Evolutionary conservation across 1,284 basidiomycete genomes (phyloP), one percentile per base, ranked within the genome.

Genomic region (Neolentinus lepideus): DNA sequence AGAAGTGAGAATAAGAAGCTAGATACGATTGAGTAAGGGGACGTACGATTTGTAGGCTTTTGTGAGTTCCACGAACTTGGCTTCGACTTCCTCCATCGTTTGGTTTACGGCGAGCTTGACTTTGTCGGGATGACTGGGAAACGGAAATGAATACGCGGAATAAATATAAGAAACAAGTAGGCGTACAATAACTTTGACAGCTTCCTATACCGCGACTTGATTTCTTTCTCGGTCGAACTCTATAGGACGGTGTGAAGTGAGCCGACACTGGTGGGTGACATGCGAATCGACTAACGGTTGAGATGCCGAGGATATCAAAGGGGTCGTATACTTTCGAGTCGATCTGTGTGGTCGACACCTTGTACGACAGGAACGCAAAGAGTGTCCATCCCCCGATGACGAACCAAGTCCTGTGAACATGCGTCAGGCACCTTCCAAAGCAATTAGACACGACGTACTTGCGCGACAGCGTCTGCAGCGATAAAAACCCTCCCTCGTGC

Each of bases 1-100:
- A 21, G 43, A 46, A 19, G 19, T 46, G 19, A 19, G 43, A 16
- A 19, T 2, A 46, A 10, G 43, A 46, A 25, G 24, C 6, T 4
- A 16, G 16, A 46, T 4, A 25, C 6, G 43, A 46, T 4, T 4
- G 43, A 46, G 35, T 11, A 19, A 11, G 19, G 16, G 43, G 43
- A 72, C 84, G 59, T 61, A 92, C 83, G 96, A 72, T 78, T 99
- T 99, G 77, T 99, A 99, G 0, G 97, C 97, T 71, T 99, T 99
- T 24, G 97, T 99, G 47, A 99, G 76, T 51, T 93, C 85, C 38
- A 99, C 92, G 69, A 96, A 99, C 61, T 88, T 85, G 53, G 85
- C 78, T 63, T 93, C 91, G 33, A 92, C 93, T n/a, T 85, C 80
- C 64, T 98, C 96, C 56, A 90, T 79, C 0, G 96, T 98, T 65